These are phyloP conservation scores for Balansia obtecta DNA, from an alignment of 2,329 filamentous ascomycete species.

Conservation along the genomic window DNA sequence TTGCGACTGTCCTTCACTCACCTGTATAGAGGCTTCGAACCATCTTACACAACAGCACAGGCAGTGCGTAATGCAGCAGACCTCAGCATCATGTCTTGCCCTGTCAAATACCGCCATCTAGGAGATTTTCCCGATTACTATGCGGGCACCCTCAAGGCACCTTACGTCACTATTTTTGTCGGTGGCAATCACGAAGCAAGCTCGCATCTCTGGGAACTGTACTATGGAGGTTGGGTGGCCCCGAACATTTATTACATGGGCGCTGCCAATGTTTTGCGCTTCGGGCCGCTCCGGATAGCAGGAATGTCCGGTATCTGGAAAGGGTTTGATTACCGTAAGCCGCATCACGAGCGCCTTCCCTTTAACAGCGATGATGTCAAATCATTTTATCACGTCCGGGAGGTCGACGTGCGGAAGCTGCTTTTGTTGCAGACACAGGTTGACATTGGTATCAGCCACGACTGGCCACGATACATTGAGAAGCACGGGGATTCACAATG, in stretches of 20 bases:
- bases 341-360: constrained; percentile 75
- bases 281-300: constrained; percentile 77
- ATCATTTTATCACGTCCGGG: constrained; percentile 80
- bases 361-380: constrained; percentile 67
- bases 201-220: constrained; percentile 81
- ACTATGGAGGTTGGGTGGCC: constrained; percentile 93
- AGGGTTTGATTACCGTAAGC: constrained; percentile 70
- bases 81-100: constrained; percentile 79
- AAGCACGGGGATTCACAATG: constrained; percentile 55
- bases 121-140: constrained; percentile 96
- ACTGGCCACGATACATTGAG: constrained; percentile 85
- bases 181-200: constrained; percentile 93
- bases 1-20: background rate
- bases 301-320: constrained; percentile 95
- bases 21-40: background rate
- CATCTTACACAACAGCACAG: constrained; percentile 24
- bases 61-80: constrained; percentile 82
- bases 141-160: constrained; percentile 61
- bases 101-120: constrained; percentile 73
- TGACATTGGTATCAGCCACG: constrained; percentile 85
- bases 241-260: constrained; percentile 97
- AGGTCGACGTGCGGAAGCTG: constrained; percentile 83
- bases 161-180: constrained; percentile 84
- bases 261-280: constrained; percentile 73
- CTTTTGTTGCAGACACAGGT: constrained; percentile 76